Base-by-base conservation (phyloP, 2,329 filamentous ascomycete genomes). In the Stagonosporopsis cucurbitacearum region DNA sequence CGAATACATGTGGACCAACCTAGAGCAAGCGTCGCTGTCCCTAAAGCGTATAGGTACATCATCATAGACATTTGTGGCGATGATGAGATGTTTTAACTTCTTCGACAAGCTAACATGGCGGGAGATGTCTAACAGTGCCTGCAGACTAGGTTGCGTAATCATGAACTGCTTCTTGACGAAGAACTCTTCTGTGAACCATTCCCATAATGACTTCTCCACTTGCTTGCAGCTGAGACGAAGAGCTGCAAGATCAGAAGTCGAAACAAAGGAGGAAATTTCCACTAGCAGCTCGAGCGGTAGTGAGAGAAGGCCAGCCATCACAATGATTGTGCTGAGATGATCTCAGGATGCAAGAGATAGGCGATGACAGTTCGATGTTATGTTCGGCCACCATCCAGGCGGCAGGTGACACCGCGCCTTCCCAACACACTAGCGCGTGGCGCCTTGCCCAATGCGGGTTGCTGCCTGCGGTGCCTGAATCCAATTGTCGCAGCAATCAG, bases 151-250 rank as follows among this genome's bases (percentile, higher is more conserved):
- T 30, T 83, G 76, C 1, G 81, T 82, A 50, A 88, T 62, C 82
- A 88, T 86, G 72, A 89, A 90, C 66, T 89, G 86, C 64, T 83
- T 84, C 69, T 85, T 86, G 46, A 76, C 78, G 73, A 90, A 90
- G 77, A 87, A 90, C 59, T 88, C 86, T 22, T 76, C 76, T 25
- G 81, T 78, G 62, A 89, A 89, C 30, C 77, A 77, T 44, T 80
- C 76, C 70, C 84, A 84, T 12, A 88, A 75, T 1, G 77, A 75
- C 19, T 73, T 72, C 66, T 89, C 86, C 12, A 86, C 67, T 17
- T 77, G 69, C 51, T 81, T 84, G 75, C 85, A 87, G 2, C 79
- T 79, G 15, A 81, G 73, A 6, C 87, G 85, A 7, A 89, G 68
- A 12, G 73, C 69, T 54, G 81, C 78, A 17, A 88, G 79, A 7